Evolutionary conservation across 805 yeast species (phyloP).

Genomic region (Torulaspora microellipsoides): DNA sequence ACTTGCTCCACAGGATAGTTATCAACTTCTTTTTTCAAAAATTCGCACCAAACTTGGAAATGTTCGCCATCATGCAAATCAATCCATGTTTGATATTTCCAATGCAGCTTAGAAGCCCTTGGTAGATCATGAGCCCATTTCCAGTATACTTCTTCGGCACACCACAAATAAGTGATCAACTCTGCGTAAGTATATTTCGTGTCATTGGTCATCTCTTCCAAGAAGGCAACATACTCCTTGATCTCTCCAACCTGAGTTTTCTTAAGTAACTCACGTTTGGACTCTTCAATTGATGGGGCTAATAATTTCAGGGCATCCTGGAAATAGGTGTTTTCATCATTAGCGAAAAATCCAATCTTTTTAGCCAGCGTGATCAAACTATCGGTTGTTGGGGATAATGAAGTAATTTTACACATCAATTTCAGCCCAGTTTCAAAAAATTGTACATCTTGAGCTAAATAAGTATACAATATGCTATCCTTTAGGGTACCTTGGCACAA

Average conservation of each 20-base stretch:
- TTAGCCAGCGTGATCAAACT: slow-evolving; percentile 42
- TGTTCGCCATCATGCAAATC: slow-evolving; percentile 46
- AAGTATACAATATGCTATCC: slow-evolving; percentile 40
- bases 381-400: slow-evolving; percentile 39
- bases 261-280: slow-evolving; percentile 17
- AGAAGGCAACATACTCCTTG: slow-evolving; percentile 35
- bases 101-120: slow-evolving; percentile 34
- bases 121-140: slow-evolving; percentile 47
- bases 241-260: slow-evolving; percentile 32
- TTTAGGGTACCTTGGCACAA: slow-evolving; percentile 44
- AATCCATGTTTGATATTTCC: slow-evolving; percentile 50
- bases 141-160: slow-evolving; percentile 48
- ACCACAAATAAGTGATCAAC: slow-evolving; percentile 41
- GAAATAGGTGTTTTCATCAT: slow-evolving; percentile 48
- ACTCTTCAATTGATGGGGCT: slow-evolving; percentile 9
- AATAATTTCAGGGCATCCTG: slow-evolving; percentile 32
- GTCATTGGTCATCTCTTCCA: slow-evolving; percentile 32
- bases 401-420: slow-evolving; percentile 42
- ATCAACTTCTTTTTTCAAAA: slow-evolving; percentile 43
- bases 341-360: slow-evolving; percentile 48
- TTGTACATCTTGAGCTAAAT: slow-evolving; percentile 46
- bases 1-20: slow-evolving; percentile 31
- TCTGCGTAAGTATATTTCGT: slow-evolving; percentile 36
- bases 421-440: slow-evolving; percentile 43
- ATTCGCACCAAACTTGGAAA: slow-evolving; percentile 46